Evolutionary conservation across 2,329 filamentous ascomycete genomes (phyloP).

Genomic region (Colletotrichum brevisporum): DNA sequence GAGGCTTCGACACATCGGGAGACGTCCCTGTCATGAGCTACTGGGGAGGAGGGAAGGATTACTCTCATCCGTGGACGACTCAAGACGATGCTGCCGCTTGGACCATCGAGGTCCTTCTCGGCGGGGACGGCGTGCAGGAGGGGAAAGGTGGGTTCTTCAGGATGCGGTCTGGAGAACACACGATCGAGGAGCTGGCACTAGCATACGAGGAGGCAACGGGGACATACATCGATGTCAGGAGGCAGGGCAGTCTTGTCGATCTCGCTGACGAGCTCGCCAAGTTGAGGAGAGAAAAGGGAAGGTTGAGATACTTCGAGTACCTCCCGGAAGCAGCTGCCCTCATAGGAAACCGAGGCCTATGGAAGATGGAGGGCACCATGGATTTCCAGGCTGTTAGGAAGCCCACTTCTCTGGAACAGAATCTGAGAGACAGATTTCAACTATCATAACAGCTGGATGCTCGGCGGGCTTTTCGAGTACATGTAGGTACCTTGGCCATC

Average conservation of each 20-base stretch:
- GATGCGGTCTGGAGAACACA: slow-evolving; percentile 24
- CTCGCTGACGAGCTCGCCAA: slow-evolving; percentile 17
- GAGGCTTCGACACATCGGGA: slow-evolving; percentile 6
- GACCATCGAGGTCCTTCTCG: slow-evolving; percentile 31
- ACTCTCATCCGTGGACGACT: slow-evolving; percentile 18
- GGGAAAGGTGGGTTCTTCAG: slow-evolving; percentile 34
- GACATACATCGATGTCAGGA: slow-evolving; percentile 19
- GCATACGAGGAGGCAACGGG: slow-evolving; percentile 24
- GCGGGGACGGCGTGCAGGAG: slow-evolving; percentile 28
- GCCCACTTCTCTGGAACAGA: slow-evolving; percentile 10
- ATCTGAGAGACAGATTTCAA: background rate
- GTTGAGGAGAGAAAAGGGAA: slow-evolving; percentile 7
- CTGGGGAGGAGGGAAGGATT: slow-evolving; percentile 24
- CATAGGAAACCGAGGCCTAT: slow-evolving; percentile 7
- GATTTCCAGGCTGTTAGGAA: background rate
- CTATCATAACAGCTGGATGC: background rate
- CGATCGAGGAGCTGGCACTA: slow-evolving; percentile 25
- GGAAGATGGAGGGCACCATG: background rate
- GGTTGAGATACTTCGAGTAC: slow-evolving; percentile 15
- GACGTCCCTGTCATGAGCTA: slow-evolving; percentile 21
- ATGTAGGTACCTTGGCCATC: no score
- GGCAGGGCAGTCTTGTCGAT: slow-evolving; percentile 19
- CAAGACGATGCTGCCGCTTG: slow-evolving; percentile 25
- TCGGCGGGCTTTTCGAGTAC: no score
- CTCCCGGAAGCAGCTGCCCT: slow-evolving; percentile 17